A percentile compares a stretch with the other conserved stretches of the same genome.
Evolutionary conservation across 345 rosid genomes (phyloP).

Genomic region (Pseudoturritis turrita): DNA sequence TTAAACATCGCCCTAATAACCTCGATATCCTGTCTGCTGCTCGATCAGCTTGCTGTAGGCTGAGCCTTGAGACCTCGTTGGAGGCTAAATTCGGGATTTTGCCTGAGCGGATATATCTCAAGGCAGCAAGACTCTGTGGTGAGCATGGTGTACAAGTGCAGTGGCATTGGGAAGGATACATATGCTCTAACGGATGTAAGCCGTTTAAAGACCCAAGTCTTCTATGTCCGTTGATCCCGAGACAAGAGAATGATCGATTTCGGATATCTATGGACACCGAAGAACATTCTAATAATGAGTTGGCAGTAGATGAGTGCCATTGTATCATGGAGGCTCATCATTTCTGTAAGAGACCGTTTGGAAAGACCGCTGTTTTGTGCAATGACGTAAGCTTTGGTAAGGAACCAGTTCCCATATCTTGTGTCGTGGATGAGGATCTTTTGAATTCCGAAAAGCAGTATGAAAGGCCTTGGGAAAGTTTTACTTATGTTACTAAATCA

Average conservation of each 20-base stretch:
- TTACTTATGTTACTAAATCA: conserved; percentile 62
- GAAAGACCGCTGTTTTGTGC: conserved; percentile 52
- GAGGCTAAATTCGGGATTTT: conserved; percentile 72
- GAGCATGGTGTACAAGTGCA: conserved; percentile 77
- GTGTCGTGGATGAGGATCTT: conserved; percentile 64
- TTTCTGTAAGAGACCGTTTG: conserved; percentile 43
- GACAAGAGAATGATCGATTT: conserved; percentile 32
- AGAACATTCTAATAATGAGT: conserved; percentile 33
- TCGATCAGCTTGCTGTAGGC: conserved; percentile 82
- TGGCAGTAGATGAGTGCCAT: conserved; percentile 88
- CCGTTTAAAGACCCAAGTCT: conserved; percentile 40
- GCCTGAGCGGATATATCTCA: conserved; percentile 72
- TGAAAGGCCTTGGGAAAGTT: conserved; percentile 74
- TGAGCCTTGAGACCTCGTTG: conserved; percentile 65
- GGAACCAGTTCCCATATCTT: conserved; percentile 66
- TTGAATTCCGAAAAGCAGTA: conserved; percentile 34
- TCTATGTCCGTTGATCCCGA: conserved; percentile 38
- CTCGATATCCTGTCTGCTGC: conserved; percentile 73
- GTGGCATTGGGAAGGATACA: conserved; percentile 80
- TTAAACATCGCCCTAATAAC: conserved; percentile 83
- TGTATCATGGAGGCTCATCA: conserved; percentile 59
- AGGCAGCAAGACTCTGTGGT: conserved; percentile 93
- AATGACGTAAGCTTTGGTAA: conserved; percentile 82
- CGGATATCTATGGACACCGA: conserved; percentile 20
- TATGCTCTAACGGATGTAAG: conserved; percentile 81